Percentiles rank a stretch among this genome's conserved stretches.
Conservation (phyloP, 805 yeast genomes). For the Sugiyamaella smithiae region DNA sequence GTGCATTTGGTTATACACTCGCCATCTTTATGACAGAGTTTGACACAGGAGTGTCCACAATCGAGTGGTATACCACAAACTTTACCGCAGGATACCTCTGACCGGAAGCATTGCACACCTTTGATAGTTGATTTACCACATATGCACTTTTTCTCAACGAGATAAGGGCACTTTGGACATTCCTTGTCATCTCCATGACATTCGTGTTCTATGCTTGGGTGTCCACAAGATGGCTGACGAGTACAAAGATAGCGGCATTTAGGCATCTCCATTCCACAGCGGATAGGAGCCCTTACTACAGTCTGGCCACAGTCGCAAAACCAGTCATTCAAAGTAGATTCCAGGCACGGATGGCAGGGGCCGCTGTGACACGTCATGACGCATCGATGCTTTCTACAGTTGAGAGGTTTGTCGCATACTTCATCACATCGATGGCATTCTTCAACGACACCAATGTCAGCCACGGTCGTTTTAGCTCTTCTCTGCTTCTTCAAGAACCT, state of each 20-base stretch:
- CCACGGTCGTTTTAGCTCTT: slow-evolving; percentile 45
- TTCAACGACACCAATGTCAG: slow-evolving; percentile 60
- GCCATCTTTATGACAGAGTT: slow-evolving; percentile 56
- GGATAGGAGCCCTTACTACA: slow-evolving; percentile 72
- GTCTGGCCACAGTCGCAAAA: slow-evolving; percentile 81
- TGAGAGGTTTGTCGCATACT: slow-evolving; percentile 57
- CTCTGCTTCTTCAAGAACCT: slow-evolving; percentile 46
- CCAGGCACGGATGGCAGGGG: slow-evolving; percentile 74
- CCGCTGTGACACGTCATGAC: slow-evolving; percentile 74
- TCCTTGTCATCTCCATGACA: slow-evolving; percentile 65
- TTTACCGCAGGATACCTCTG: slow-evolving; percentile 64
- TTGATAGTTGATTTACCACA: slow-evolving; percentile 58
- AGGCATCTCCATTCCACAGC: slow-evolving; percentile 73
- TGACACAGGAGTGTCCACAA: slow-evolving; percentile 55
- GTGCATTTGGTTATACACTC: slow-evolving; percentile 61
- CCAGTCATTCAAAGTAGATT: slow-evolving; percentile 74
- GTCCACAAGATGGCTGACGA: slow-evolving; percentile 63
- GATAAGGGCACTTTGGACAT: slow-evolving; percentile 70
- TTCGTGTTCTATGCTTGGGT: slow-evolving; percentile 58
- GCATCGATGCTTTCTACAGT: slow-evolving; percentile 71
- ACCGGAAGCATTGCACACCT: slow-evolving; percentile 68
- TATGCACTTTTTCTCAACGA: slow-evolving; percentile 55
- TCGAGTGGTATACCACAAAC: slow-evolving; percentile 52
- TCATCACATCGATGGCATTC: slow-evolving; percentile 70
- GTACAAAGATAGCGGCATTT: slow-evolving; percentile 65